A percentile compares a stretch with the other conserved stretches of the same genome.
Evolutionary conservation across 768 basidiomycete genomes (phyloP).

Genomic region (Naganishia antarctica): DNA sequence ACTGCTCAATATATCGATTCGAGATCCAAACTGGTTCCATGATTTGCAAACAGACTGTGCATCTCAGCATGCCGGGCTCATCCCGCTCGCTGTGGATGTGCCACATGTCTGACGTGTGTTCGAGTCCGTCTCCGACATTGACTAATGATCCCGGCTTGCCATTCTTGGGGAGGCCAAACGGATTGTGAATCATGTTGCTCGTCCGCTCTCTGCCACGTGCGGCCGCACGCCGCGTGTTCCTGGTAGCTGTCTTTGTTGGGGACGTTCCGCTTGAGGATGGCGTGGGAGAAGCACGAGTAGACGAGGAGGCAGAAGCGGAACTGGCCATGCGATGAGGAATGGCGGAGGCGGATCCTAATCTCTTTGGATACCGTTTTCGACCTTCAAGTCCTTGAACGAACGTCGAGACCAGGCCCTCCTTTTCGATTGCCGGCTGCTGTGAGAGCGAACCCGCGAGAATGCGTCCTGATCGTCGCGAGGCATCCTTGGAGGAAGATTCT

Average conservation of each 20-base stretch:
- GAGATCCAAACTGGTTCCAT: constrained; percentile 19
- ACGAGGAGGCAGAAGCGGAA: neutral
- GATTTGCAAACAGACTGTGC: constrained; percentile 1
- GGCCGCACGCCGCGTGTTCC: constrained; percentile 6
- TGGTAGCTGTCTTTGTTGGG: neutral
- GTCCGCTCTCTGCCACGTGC: constrained; percentile 17
- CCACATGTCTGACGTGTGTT: neutral
- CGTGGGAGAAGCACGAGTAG: neutral
- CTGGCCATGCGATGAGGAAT: constrained; percentile 7
- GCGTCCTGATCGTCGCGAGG: neutral
- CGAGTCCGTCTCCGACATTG: neutral
- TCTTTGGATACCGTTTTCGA: neutral
- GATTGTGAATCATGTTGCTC: constrained; percentile 8
- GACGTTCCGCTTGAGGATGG: neutral
- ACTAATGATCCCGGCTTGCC: too few relatives aligned
- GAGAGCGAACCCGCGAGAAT: neutral
- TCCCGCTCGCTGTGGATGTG: neutral
- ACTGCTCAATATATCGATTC: constrained; percentile 11
- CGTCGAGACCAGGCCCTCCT: neutral
- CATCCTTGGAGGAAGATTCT: neutral
- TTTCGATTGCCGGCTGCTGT: neutral
- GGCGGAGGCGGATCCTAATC: neutral
- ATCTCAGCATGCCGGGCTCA: neutral
- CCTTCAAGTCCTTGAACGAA: neutral
- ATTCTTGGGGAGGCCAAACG: constrained; percentile 6